Evolutionary conservation across 1,284 basidiomycete species (phyloP).

Genomic region (Rhizoctonia solani): DNA sequence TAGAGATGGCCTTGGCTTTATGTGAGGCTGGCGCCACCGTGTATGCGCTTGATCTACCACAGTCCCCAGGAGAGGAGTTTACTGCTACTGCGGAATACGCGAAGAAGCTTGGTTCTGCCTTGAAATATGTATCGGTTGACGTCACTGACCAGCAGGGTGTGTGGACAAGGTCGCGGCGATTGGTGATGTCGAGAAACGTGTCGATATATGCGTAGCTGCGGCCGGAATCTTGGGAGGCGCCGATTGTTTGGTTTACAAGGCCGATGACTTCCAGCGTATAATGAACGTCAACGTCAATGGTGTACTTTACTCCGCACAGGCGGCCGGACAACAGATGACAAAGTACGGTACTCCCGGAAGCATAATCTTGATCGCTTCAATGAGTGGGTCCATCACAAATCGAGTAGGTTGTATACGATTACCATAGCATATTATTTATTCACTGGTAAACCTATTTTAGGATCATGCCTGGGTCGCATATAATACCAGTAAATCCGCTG

Average conservation of each 20-base stretch:
- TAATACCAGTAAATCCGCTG: constrained; percentile 50
- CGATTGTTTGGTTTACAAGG: constrained; percentile 72
- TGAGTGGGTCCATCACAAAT: constrained; percentile 72
- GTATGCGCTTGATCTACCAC: constrained; percentile 75
- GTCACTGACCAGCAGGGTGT: constrained; percentile 64
- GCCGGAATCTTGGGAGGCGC: constrained; percentile 73
- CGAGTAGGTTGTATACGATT: no score
- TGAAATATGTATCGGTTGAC: constrained; percentile 70
- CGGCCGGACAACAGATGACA: constrained; percentile 75
- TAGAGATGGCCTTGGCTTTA: constrained; percentile 78
- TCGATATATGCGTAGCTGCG: constrained; percentile 76
- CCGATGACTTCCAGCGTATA: constrained; percentile 71
- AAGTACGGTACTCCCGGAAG: constrained; percentile 73
- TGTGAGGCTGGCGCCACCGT: constrained; percentile 79
- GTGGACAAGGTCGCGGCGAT: constrained; percentile 61
- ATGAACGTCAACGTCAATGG: constrained; percentile 77
- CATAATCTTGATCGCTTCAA: constrained; percentile 82
- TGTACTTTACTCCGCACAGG: constrained; percentile 77
- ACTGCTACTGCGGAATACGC: constrained; percentile 59
- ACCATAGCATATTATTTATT: no score
- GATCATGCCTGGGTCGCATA: constrained; percentile 47
- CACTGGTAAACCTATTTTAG: constrained; percentile 22
- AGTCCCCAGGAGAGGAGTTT: constrained; percentile 70
- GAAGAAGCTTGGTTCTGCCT: constrained; percentile 48
- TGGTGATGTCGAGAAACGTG: constrained; percentile 62